phyloP scores from a whole-genome alignment of 2,329 filamentous ascomycete species.

The Pyrenochaeta sp. region DNA sequence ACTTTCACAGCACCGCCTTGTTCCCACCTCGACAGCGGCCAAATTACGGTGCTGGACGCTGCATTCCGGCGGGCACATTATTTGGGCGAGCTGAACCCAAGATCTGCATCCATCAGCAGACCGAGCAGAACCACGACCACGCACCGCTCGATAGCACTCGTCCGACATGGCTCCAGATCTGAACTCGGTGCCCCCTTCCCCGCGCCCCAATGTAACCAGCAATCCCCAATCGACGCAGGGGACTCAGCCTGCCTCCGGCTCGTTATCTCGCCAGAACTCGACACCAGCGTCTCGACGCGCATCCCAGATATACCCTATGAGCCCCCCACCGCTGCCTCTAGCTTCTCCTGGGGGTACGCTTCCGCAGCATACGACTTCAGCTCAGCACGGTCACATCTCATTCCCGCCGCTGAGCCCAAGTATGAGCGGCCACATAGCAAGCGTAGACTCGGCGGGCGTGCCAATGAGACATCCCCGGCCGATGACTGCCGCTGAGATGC shows the following conservation, averaged over 20 bases:
- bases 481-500: conserved; percentile 86
- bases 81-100: not conserved
- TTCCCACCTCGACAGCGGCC: not conserved
- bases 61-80: conserved; percentile 13
- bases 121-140: conserved; percentile 5
- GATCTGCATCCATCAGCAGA: conserved; percentile 2
- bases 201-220: conserved; percentile 31
- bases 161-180: conserved; percentile 58
- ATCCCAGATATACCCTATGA: conserved; percentile 57
- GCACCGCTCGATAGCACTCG: conserved; percentile 6
- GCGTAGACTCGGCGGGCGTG: conserved; percentile 57
- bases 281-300: conserved; percentile 35
- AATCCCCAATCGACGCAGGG: conserved; percentile 23
- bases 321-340: conserved; percentile 53
- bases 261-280: conserved; percentile 32
- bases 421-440: conserved; percentile 29
- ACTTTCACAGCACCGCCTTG: not conserved
- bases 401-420: conserved; percentile 49
- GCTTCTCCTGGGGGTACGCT: conserved; percentile 45
- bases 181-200: conserved; percentile 53
- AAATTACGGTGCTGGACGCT: conserved; percentile 3
- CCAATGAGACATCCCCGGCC: conserved; percentile 87
- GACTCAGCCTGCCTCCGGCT: conserved; percentile 33
- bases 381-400: conserved; percentile 36
- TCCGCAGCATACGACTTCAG: conserved; percentile 18